Evolutionary conservation across 129 eudicot genomes (phyloP), one percentile per base, ranked within the genome.

Genomic region (Smallanthus sonchifolius): DNA sequence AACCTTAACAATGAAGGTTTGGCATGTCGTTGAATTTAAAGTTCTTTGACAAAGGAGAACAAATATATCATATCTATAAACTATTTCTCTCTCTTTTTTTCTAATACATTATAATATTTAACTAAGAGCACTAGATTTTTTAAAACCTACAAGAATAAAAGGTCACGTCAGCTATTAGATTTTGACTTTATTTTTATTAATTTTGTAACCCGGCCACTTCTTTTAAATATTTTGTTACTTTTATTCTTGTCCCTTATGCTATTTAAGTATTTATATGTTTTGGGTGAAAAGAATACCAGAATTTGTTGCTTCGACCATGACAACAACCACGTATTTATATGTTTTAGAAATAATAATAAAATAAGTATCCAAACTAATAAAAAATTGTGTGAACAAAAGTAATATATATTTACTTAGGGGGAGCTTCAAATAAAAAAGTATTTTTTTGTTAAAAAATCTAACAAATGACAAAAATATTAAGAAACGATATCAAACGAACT

Each of bases 71-170:
- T 15, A 14, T 49, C 2, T 49, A 19, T 47, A 30, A 9, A 38
- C n/a, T 38, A 64, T 32, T 9, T 34, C 0, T 44, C 42, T 40
- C 7, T 45, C 42, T 1, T 16, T 11, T 69, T 40, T 43, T 4
- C 38, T 45, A 55, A 39, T 45, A 60, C 20, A 60, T 17, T 59
- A 69, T 60, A 17, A 13, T 70, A 56, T 28, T n/a, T 36, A 35
- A 60, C 14, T 20, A 35, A 15, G 81, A 47, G 70, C 71, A 77
- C 76, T 77, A 37, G 77, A 71, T 70, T 38, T 61, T 10, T 30
- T 20, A 15, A 8, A 47, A 28, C 48, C 2, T 47, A 61, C n/a
- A 70, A 49, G 37, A 62, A 60, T 32, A 44, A 68, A 43, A 42
- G 38, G 75, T 77, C 65, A n/a, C 35, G 49, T 77, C 76, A 36